Evolutionary conservation across 2,329 filamentous ascomycete genomes (phyloP).

Genomic region (Pestalotiopsis fici): DNA sequence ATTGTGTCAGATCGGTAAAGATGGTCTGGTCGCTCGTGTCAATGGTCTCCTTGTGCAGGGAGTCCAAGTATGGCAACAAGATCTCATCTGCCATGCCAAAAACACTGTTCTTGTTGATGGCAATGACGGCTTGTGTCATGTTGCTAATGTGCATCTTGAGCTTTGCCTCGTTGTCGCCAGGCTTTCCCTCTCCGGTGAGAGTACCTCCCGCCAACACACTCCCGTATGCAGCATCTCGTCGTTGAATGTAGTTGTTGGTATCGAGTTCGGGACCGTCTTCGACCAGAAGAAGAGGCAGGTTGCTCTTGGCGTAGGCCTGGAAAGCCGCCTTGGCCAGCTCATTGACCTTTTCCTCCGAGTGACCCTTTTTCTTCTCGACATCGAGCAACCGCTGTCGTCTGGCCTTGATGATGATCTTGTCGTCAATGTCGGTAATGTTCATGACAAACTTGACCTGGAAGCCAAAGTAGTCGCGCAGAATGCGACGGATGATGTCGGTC

Average conservation of each 20-base stretch:
- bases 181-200: conserved; percentile 56
- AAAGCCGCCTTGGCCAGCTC: conserved; percentile 56
- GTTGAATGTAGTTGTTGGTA: conserved; percentile 49
- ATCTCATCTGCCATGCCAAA: conserved; percentile 65
- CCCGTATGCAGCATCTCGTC: conserved; percentile 55
- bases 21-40: conserved; percentile 68
- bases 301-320: conserved; percentile 55
- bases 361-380: conserved; percentile 71
- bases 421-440: conserved; percentile 87
- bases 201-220: conserved; percentile 56
- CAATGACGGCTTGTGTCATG: conserved; percentile 51
- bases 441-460: conserved; percentile 86
- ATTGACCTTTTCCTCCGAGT: conserved; percentile 46
- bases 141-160: conserved; percentile 84
- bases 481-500: conserved; percentile 83
- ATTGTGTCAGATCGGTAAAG: conserved; percentile 82
- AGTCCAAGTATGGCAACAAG: conserved; percentile 81
- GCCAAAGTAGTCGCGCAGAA: conserved; percentile 80
- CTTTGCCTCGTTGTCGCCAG: conserved; percentile 81
- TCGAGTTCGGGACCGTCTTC: conserved; percentile 44
- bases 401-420: conserved; percentile 67
- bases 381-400: conserved; percentile 81
- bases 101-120: conserved; percentile 48
- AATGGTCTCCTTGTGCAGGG: conserved; percentile 61
- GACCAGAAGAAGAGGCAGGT: conserved; percentile 51